These are phyloP conservation scores for Colletotrichum acutatum DNA, from an alignment of 2,329 filamentous ascomycete genomes.

Conservation along the genomic window DNA sequence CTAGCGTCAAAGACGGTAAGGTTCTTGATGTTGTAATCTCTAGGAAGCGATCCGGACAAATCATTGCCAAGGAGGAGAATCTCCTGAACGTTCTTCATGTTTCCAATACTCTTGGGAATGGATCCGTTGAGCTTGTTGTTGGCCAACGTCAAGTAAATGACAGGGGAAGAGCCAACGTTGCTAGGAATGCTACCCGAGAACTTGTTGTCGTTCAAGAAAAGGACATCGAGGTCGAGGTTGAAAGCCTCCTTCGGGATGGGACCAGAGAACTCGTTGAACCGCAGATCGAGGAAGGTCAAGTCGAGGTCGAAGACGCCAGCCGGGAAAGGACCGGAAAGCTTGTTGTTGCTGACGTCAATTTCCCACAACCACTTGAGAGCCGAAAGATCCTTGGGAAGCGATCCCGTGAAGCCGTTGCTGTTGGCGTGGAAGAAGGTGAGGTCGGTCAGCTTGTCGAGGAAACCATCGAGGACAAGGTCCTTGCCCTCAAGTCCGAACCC, in stretches of 20 bases:
- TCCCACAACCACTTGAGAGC: slow-evolving; percentile 9
- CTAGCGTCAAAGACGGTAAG: slow-evolving; percentile 15
- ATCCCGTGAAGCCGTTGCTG: slow-evolving; percentile 15
- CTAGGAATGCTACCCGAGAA: slow-evolving; percentile 15
- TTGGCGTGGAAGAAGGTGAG: slow-evolving; percentile 21
- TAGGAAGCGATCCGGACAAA: slow-evolving; percentile 2
- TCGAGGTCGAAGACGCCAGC: background rate
- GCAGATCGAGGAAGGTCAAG: slow-evolving; percentile 4
- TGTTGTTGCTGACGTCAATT: slow-evolving; percentile 7
- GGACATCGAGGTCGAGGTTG: slow-evolving; percentile 2
- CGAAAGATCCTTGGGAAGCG: slow-evolving; percentile 9
- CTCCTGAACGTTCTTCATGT: background rate
- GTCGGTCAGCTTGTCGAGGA: slow-evolving; percentile 20
- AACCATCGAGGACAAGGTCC: background rate
- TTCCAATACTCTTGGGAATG: background rate
- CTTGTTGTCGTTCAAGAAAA: slow-evolving; percentile 20
- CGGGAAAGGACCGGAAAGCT: slow-evolving; percentile 9
- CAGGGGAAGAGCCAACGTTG: slow-evolving; percentile 9
- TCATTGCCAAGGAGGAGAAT: slow-evolving; percentile 13
- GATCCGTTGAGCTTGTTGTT: slow-evolving; percentile 9
- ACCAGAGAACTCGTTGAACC: slow-evolving; percentile 15
- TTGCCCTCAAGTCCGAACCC: slow-evolving; percentile 2
- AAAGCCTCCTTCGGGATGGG: slow-evolving; percentile 4
- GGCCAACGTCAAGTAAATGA: background rate
- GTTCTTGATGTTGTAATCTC: background rate